Conservation (phyloP, 2,329 filamentous ascomycete genomes). For the Didymella keratinophila region DNA sequence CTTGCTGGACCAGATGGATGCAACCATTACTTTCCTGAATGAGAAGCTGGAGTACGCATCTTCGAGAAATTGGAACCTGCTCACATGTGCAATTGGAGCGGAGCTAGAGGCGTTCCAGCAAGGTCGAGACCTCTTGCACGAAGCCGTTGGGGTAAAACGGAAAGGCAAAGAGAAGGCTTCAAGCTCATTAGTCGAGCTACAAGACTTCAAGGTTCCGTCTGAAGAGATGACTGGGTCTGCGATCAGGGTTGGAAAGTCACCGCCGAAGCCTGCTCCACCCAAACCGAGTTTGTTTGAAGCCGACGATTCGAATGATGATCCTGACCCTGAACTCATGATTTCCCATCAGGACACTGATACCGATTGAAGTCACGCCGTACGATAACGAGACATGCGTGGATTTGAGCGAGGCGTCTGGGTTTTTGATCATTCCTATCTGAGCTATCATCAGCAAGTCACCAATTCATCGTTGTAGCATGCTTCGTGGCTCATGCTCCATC, state of each 20-base stretch:
- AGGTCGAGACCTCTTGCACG: constrained; percentile 64
- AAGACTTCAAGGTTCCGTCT: constrained; percentile 25
- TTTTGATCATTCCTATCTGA: neutral
- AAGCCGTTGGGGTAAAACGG: constrained; percentile 42
- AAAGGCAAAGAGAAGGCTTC: constrained; percentile 42
- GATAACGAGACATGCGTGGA: neutral
- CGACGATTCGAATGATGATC: constrained; percentile 55
- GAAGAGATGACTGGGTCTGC: constrained; percentile 44
- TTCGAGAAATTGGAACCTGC: constrained; percentile 72
- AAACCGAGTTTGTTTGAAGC: constrained; percentile 48
- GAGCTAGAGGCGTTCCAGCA: constrained; percentile 73
- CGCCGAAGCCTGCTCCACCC: constrained; percentile 41
- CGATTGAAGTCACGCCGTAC: constrained; percentile 30
- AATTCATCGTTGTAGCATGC: neutral
- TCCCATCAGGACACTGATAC: constrained; percentile 55
- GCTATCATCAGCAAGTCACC: neutral
- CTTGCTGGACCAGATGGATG: constrained; percentile 59
- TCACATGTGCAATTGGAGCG: constrained; percentile 78
- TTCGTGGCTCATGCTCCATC: neutral
- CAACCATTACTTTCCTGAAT: constrained; percentile 64
- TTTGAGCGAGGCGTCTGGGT: constrained; percentile 9
- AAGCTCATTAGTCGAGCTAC: constrained; percentile 31
- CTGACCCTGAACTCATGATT: constrained; percentile 59
- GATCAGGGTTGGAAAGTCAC: constrained; percentile 40
- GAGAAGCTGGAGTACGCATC: constrained; percentile 64